phyloP scores from a whole-genome alignment of 179 eudicot species.

The Dionaea muscipula region DNA sequence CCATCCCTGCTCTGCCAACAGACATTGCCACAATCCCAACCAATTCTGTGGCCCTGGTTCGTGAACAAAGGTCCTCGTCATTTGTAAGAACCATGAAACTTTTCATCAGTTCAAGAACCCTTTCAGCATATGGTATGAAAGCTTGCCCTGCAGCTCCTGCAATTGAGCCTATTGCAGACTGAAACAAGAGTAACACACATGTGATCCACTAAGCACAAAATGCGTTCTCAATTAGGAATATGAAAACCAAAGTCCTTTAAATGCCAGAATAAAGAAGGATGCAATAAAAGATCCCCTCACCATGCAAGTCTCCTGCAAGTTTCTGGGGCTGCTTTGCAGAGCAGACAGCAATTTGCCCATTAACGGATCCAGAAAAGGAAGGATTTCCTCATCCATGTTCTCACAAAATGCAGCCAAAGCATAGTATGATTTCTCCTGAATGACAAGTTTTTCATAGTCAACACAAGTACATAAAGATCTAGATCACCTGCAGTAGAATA shows the following conservation, averaged over 20 bases:
- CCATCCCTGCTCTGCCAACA: constrained; percentile 83
- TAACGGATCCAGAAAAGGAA: constrained; percentile 82
- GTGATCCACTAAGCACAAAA: constrained; percentile 3
- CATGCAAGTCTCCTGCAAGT: constrained; percentile 97
- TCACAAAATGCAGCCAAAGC: constrained; percentile 98
- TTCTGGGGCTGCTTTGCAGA: constrained; percentile 72
- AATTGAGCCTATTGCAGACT: constrained; percentile 97
- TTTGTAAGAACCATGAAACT: constrained; percentile 74
- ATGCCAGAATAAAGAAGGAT: constrained; percentile 1
- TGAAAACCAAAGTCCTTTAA: not conserved
- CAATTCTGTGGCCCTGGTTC: constrained; percentile 95
- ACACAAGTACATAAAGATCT: constrained; percentile 1
- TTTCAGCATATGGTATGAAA: constrained; percentile 86
- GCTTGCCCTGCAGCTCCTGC: constrained; percentile 95
- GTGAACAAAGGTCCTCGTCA: constrained; percentile 76
- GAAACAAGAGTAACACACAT: constrained; percentile 15
- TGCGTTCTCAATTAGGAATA: constrained; percentile 1
- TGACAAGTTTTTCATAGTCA: constrained; percentile 1
- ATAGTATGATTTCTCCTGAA: constrained; percentile 92
- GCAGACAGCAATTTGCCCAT: constrained; percentile 73
- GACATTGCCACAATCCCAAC: constrained; percentile 95
- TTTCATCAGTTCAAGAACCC: constrained; percentile 90
- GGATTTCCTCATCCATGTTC: constrained; percentile 91
- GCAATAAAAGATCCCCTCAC: constrained; percentile 23
- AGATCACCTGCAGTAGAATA: not conserved